Evolutionary conservation across 2,329 filamentous ascomycete genomes (phyloP), one percentile per base, ranked within the genome.

Genomic region (Coccinonectria pachysandricola): DNA sequence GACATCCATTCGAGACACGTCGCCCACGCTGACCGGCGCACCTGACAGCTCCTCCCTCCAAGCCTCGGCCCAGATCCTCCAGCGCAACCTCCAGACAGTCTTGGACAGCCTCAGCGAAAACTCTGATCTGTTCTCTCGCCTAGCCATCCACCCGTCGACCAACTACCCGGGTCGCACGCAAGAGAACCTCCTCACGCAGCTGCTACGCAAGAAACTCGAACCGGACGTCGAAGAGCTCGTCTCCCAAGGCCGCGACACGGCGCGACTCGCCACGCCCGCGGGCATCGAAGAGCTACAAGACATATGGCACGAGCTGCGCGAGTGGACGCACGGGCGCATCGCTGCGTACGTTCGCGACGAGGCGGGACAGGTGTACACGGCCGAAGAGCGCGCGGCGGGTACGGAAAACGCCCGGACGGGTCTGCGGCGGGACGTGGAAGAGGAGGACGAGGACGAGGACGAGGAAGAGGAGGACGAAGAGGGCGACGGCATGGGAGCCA

Each of bases 181-280:
- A 32, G 73, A 80, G 50, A 57, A 53, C 24, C 64, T 83, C 4
- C 65, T 88, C 2, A 64, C 71, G 14, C 71, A 79, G 42, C 63
- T 93, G 3, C 62, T 92, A 16, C 77, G 84, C 19, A 92, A 91
- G 56, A 91, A 91, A 50, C 67, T 86, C 24, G 84, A 91, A 40
- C 82, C 83, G 0, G 66, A 72, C 13, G 75, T 86, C 11, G 81
- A 87, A 48, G 73, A 76, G 30, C 77, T 79, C 57, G 75, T 88
- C 14, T 69, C 74, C 12, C 60, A 74, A 26, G 79, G 75, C 1
- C 68, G 71, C 18, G 62, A 62, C 31, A 59, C 60, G 15, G 61
- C 62, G 8, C 47, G 43, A 10, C 39, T 49, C 14, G 51, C 47
- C 4, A 64, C 33, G 42, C 59, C 60, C 2, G 65, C 76, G 26